Evolutionary conservation across 345 rosid species (phyloP).

Genomic region (Dipteronia dyeriana): DNA sequence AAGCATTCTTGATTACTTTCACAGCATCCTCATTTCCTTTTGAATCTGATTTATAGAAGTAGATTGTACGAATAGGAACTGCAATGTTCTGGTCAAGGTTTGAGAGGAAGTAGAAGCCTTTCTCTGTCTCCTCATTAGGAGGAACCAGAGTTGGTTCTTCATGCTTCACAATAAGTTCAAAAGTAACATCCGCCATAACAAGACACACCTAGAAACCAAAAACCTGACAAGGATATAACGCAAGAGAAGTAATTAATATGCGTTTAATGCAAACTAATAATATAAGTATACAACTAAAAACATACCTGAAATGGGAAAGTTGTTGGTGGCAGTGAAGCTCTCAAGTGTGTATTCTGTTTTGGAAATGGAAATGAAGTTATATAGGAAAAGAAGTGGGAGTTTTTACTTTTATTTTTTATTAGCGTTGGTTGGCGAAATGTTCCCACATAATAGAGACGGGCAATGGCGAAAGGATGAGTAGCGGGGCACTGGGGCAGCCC

Average conservation of each 20-base stretch:
- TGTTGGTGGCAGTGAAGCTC: neutral
- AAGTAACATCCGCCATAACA: conserved; percentile 41
- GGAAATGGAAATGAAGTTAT: conserved; percentile 21
- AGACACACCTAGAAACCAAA: conserved; percentile 9
- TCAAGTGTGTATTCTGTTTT: neutral
- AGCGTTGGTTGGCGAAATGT: conserved; percentile 27
- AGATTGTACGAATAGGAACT: conserved; percentile 68
- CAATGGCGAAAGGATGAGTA: no score
- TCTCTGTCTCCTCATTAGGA: conserved; percentile 65
- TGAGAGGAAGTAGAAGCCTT: conserved; percentile 66
- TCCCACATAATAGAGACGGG: conserved; percentile 35
- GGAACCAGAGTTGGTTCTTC: conserved; percentile 57
- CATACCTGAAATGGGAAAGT: conserved; percentile 11
- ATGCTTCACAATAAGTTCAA: conserved; percentile 46
- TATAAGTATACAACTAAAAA: neutral
- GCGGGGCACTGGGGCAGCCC: no score
- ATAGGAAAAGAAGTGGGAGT: conserved; percentile 28
- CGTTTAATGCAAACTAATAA: neutral
- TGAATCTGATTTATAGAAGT: conserved; percentile 68
- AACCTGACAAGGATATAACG: conserved; percentile 20
- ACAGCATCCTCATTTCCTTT: conserved; percentile 66
- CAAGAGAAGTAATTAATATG: neutral
- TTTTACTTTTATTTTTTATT: conserved; percentile 6
- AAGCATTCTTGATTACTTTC: conserved; percentile 58
- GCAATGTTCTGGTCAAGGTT: conserved; percentile 95